Evolutionary conservation across 345 rosid genomes (phyloP).

Genomic region (Gossypium stocksii): DNA sequence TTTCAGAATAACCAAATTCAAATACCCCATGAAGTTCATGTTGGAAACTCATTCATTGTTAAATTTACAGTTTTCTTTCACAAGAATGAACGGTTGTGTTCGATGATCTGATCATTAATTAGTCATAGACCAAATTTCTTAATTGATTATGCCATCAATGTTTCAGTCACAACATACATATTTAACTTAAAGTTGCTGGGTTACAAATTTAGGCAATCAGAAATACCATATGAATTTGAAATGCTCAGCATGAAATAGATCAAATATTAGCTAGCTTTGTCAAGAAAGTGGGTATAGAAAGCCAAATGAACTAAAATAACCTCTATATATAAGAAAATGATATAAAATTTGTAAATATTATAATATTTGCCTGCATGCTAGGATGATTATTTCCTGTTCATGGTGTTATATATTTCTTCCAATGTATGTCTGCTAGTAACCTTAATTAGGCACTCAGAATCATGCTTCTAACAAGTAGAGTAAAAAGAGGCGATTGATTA

Average conservation of each 20-base stretch:
- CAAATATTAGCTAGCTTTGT: not conserved
- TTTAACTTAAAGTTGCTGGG: no score
- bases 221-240: not conserved
- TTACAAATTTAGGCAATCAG: not conserved
- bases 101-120: not conserved
- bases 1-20: not conserved
- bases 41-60: not conserved
- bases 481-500: not conserved
- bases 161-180: not conserved
- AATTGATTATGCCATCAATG: not conserved
- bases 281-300: not conserved
- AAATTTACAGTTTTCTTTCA: not conserved
- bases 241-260: not conserved
- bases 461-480: not conserved
- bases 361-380: not conserved
- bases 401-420: not conserved
- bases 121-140: no score
- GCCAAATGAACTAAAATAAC: not conserved
- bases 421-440: not conserved
- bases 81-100: not conserved
- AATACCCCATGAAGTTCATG: not conserved
- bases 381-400: no score
- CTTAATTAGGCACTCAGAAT: not conserved
- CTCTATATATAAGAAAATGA: not conserved
- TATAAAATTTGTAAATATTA: not conserved